phyloP scores from a whole-genome alignment of 192 early-diverging fungal genomes.

The Chytriomyces sp. region DNA sequence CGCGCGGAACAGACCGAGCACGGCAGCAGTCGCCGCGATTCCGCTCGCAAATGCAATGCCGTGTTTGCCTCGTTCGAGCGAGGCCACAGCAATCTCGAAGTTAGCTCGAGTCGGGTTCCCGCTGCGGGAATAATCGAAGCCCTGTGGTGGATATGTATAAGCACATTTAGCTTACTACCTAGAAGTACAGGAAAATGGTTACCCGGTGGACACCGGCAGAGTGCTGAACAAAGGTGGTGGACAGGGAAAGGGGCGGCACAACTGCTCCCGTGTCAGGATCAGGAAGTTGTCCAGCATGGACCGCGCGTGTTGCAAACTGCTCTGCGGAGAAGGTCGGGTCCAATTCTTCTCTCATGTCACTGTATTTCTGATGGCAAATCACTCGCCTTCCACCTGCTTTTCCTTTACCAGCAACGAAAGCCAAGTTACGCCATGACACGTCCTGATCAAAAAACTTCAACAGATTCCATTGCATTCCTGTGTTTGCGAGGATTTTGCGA shows the following conservation, averaged over 20 bases:
- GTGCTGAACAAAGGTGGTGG: slow-evolving; percentile 94
- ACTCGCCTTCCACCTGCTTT: not conserved
- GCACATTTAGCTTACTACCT: not conserved
- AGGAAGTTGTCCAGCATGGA: slow-evolving; percentile 89
- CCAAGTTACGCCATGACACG: slow-evolving; percentile 26
- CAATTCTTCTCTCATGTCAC: no score
- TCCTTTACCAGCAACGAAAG: slow-evolving; percentile 18
- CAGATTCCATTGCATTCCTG: slow-evolving; percentile 3
- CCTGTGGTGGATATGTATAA: slow-evolving; percentile 67
- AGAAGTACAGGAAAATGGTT: not conserved
- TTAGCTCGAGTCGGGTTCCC: slow-evolving; percentile 94
- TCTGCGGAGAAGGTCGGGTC: slow-evolving; percentile 17
- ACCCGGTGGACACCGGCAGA: slow-evolving; percentile 85
- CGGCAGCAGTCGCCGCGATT: slow-evolving; percentile 85
- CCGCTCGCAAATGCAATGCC: slow-evolving; percentile 77
- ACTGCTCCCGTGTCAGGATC: slow-evolving; percentile 96
- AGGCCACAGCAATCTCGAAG: slow-evolving; percentile 86
- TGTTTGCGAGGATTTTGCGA: not conserved
- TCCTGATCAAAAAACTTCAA: slow-evolving; percentile 34
- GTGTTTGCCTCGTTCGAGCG: slow-evolving; percentile 88
- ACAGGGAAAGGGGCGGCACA: slow-evolving; percentile 91
- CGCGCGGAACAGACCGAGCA: slow-evolving; percentile 73
- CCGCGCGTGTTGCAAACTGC: slow-evolving; percentile 86
- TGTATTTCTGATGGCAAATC: no score
- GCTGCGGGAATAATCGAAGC: slow-evolving; percentile 93